Base-by-base conservation (phyloP, 805 yeast species). In the Candida pseudofarinosa region DNA sequence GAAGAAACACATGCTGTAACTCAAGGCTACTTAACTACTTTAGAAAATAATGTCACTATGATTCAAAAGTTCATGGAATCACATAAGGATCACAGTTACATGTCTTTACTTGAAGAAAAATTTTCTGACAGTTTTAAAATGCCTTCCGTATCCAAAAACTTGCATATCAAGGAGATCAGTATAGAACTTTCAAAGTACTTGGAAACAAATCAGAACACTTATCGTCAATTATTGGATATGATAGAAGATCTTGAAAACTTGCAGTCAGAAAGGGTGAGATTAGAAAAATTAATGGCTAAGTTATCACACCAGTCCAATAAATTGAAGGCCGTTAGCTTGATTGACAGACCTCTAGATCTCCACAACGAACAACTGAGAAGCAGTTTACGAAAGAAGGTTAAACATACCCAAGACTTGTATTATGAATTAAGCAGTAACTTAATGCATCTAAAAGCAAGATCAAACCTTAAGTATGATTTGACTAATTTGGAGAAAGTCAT, bases 371-470 rank as follows among this genome's bases (percentile, higher is more conserved):
- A 47, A 8, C 42, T 66, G 37, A 60, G 58, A 48, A 50, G 26
- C 4, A 48, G 42, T 0, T 43, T 70, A 17, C 51, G 72, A 15
- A 46, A 46, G 31, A 67, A 67, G 44, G 46, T 63, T 14, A 45
- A 48, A 2, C 44, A 44, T 1, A 55, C 66, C 28, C 50, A 54
- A 41, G 32, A 40, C 10, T 50, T 59, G 8, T 60, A 58, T 32
- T 56, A 56, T 13, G 49, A 60, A 28, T 44, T 65, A 7, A 40
- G 56, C 23, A 42, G 50, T 18, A 50, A 50, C 35, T 44, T 70
- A 51, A 55, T 69, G 46, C 68, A 71, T 1, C 48, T 69, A 7
- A 68, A 67, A 40, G 63, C 67, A 2, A 54, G 51, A 35, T 38
- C 48, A 4, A 40, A 47, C 13, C 35, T 52, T 2, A 53, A 53